Base-by-base conservation (phyloP, 805 yeast genomes). In the Cyberlindnera bimundalis region DNA sequence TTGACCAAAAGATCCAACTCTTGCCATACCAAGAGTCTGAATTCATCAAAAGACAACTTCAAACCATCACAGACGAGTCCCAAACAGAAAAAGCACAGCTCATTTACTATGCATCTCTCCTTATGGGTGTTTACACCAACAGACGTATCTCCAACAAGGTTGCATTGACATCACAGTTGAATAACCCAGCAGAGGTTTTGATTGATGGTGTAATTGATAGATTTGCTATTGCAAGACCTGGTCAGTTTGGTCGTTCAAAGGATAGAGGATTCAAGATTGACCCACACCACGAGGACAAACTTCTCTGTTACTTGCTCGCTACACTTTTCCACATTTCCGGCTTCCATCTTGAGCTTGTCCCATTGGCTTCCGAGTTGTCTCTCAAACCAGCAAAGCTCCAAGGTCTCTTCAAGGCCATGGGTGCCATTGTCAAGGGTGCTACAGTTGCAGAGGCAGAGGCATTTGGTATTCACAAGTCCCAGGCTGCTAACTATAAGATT, bases 201-300 rank as follows among this genome's bases (percentile, higher is more conserved):
- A 65, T 89, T 6, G 90, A 84, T 54, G 85, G 86, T 29, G 62
- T 87, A 25, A 64, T 93, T 45, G 74, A 74, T 36, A 73, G 84
- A 45, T 93, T 88, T 63, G 76, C 97, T 12, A 74, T 81, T 21
- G 56, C 74, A 23, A 76, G 74, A 53, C 71, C 86, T 7, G 78
- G 85, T 7, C 74, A 70, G 37, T 74, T 78, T 47, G 95, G 93
- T 43, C 80, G 77, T 61, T 67, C 84, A n/a, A 83, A 81, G 58
- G 88, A 82, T 47, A 76, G 81, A 52, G 73, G 82, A n/a, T 91
- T 76, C 60, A 70, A 76, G 47, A 76, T 93, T 46, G 97, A 93
- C 58, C 96, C 98, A 29, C 82, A 78, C 53, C 77, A 79, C 57
- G 96, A 88, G 62, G 96, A 88, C 65, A 88, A 84, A 64, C 69